Percentiles rank a stretch among this genome's conserved stretches.
Conservation (phyloP, 495 filamentous ascomycete genomes). For the Xylaria intraflava region DNA sequence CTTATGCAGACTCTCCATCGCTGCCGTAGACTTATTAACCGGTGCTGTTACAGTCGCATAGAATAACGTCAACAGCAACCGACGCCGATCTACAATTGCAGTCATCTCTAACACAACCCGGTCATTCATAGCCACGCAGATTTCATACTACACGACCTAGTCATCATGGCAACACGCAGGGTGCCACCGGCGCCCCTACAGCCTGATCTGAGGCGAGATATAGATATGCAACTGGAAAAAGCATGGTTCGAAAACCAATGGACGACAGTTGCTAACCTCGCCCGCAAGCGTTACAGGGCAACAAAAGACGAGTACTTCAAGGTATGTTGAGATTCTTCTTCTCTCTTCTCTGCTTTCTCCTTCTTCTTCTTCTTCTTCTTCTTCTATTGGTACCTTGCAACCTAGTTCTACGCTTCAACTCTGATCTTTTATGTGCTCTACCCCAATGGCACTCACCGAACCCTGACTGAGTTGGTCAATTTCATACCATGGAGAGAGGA, state of each 20-base stretch:
- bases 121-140: no score
- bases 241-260: constrained; percentile 40
- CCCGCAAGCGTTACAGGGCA: constrained; percentile 33
- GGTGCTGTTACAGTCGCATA: no score
- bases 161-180: constrained; percentile 3
- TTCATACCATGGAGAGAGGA: not conserved
- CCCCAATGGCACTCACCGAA: no score
- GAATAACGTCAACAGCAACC: no score
- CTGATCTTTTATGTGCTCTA: no score
- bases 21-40: no score
- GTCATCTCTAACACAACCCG: not conserved
- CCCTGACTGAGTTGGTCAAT: no score
- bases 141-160: not conserved
- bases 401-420: no score
- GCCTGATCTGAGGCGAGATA: constrained; percentile 22
- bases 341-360: no score
- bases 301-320: constrained; percentile 44
- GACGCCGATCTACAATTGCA: not conserved
- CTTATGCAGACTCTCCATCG: no score
- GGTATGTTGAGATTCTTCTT: constrained; percentile 18
- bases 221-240: constrained; percentile 33
- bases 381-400: not conserved
- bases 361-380: not conserved
- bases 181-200: not conserved
- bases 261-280: constrained; percentile 33